Evolutionary conservation across 805 yeast genomes (phyloP).

Genomic region (Yarrowia sp.): DNA sequence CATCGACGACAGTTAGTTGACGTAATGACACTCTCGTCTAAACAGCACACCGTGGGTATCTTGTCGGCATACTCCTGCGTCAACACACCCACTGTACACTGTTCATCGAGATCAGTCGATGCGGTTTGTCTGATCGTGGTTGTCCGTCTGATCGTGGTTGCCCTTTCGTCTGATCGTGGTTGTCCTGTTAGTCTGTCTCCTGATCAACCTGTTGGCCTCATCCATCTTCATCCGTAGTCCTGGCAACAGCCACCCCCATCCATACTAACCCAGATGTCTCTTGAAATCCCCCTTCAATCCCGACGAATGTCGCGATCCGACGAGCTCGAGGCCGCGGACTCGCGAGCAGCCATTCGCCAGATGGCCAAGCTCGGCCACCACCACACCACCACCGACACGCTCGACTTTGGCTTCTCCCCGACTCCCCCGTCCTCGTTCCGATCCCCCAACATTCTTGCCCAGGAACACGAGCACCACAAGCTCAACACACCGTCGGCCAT

Average conservation of each 20-base stretch:
- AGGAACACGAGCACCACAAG: slow-evolving; percentile 6
- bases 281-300: slow-evolving; percentile 5
- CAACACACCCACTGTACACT: background rate
- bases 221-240: too few relatives aligned
- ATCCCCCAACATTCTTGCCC: slow-evolving; percentile 21
- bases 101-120: background rate
- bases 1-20: background rate
- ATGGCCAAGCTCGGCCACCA: slow-evolving; percentile 19
- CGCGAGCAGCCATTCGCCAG: background rate
- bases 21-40: background rate
- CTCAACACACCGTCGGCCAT: slow-evolving; percentile 13
- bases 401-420: slow-evolving; percentile 24
- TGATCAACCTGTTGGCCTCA: too few relatives aligned
- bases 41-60: background rate
- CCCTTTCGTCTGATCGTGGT: too few relatives aligned
- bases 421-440: slow-evolving; percentile 19
- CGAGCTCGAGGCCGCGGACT: slow-evolving; percentile 19
- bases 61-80: too few relatives aligned
- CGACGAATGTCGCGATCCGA: slow-evolving; percentile 22
- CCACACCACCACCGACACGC: slow-evolving; percentile 22
- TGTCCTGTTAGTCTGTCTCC: too few relatives aligned
- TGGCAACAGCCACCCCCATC: background rate
- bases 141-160: too few relatives aligned
- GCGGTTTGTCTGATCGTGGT: too few relatives aligned
- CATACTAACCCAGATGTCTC: slow-evolving; percentile 14